Percentiles rank a stretch among this genome's conserved stretches.
phyloP scores from a whole-genome alignment of 148 eudicot species.

The Cornus suecica region DNA sequence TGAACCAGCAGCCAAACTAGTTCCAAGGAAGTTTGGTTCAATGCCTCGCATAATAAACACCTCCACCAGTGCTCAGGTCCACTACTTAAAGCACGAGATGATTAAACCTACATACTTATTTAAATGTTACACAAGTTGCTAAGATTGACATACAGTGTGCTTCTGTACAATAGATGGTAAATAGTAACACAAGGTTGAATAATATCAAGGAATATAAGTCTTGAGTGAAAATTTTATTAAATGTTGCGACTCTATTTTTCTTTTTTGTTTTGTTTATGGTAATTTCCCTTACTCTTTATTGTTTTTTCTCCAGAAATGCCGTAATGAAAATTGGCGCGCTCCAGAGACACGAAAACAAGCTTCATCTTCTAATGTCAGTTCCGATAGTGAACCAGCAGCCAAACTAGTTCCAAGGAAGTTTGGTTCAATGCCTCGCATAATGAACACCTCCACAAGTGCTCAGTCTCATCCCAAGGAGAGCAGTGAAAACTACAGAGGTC shows the following conservation, averaged over 20 bases:
- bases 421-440: conserved; percentile 13
- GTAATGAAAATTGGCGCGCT: conserved; percentile 16
- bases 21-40: conserved; percentile 8
- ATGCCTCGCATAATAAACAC: conserved; percentile 9
- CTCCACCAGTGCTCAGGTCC: background rate
- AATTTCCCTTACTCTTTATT: background rate
- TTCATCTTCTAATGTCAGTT: background rate
- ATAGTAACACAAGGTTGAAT: background rate
- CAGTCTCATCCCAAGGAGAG: background rate
- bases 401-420: conserved; percentile 5
- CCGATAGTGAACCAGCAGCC: background rate
- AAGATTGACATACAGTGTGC: too few species aligned
- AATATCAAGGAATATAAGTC: too few species aligned
- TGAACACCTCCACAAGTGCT: background rate
- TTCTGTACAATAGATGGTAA: background rate
- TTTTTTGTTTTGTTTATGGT: too few species aligned
- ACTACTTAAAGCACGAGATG: background rate
- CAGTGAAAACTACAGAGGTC: background rate
- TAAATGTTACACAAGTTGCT: background rate
- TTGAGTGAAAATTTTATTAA: too few species aligned
- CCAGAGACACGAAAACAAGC: conserved; percentile 1
- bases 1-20: background rate
- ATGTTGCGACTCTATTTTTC: too few species aligned
- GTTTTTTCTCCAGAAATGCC: conserved; percentile 11
- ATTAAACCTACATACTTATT: background rate